These are phyloP conservation scores for Jatropha curcas DNA, from an alignment of 345 rosid genomes.

Conservation along the genomic window DNA sequence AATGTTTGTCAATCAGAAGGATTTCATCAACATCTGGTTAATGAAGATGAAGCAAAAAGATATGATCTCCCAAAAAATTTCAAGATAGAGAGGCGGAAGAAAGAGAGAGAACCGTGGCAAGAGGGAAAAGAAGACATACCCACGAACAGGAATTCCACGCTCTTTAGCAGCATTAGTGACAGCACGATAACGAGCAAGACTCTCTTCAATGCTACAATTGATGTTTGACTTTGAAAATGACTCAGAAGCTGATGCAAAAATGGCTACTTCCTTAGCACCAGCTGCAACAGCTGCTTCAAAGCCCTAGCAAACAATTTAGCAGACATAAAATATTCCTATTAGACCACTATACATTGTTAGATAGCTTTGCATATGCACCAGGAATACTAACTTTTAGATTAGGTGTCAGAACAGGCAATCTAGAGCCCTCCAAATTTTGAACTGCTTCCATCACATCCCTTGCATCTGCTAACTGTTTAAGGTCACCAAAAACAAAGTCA, in stretches of 20 bases:
- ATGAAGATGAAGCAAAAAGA: neutral
- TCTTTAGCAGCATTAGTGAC: slow-evolving; percentile 57
- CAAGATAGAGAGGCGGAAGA: neutral
- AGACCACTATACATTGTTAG: neutral
- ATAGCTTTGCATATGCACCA: neutral
- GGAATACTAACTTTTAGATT: slow-evolving; percentile 54
- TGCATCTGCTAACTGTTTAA: slow-evolving; percentile 61
- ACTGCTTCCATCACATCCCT: slow-evolving; percentile 69
- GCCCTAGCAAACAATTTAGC: slow-evolving; percentile 42
- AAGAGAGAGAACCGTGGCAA: neutral
- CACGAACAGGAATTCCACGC: slow-evolving; percentile 66
- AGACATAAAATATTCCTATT: slow-evolving; percentile 17
- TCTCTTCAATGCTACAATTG: slow-evolving; percentile 72
- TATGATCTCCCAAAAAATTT: neutral
- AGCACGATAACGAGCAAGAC: slow-evolving; percentile 64
- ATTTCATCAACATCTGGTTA: neutral
- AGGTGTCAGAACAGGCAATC: slow-evolving; percentile 69
- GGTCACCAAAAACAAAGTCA: neutral
- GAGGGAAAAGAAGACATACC: slow-evolving; percentile 38
- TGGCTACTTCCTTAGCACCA: slow-evolving; percentile 73
- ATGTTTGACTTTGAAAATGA: slow-evolving; percentile 76
- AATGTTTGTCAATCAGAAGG: neutral
- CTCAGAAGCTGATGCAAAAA: slow-evolving; percentile 85
- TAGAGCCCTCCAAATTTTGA: slow-evolving; percentile 40
- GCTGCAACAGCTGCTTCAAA: slow-evolving; percentile 76